Conservation (phyloP, 805 yeast genomes). For the Candida odintsovae region DNA sequence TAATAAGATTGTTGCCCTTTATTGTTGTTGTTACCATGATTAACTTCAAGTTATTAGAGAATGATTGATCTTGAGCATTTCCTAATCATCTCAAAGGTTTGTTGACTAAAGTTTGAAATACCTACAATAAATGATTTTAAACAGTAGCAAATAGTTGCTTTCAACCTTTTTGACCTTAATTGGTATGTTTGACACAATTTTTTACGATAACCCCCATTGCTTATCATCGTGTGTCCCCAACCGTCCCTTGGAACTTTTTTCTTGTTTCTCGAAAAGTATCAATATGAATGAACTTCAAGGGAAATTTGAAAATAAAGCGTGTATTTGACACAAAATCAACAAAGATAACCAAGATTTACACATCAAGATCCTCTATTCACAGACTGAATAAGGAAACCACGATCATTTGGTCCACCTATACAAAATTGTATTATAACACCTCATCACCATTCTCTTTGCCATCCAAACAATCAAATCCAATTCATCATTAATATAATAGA, state of each 20-base stretch:
- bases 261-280: not conserved
- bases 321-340: not conserved
- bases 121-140: too few species aligned
- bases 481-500: not conserved
- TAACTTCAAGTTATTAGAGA: too few species aligned
- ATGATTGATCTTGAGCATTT: too few species aligned
- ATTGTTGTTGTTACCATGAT: too few species aligned
- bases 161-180: too few species aligned
- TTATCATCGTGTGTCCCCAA: not conserved
- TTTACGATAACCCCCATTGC: not conserved
- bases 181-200: not conserved
- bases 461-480: not conserved
- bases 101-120: too few species aligned
- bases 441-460: not conserved
- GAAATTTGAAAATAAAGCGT: not conserved
- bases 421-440: not conserved
- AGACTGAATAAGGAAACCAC: not conserved
- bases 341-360: not conserved
- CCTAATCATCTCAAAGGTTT: too few species aligned
- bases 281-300: not conserved
- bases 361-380: not conserved
- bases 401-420: not conserved
- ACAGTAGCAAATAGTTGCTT: too few species aligned
- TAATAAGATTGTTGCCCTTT: too few species aligned
- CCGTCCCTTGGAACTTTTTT: constrained; percentile 1